Conservation (phyloP, 139 green algal genomes). For the Astrephomene gubernaculifera region DNA sequence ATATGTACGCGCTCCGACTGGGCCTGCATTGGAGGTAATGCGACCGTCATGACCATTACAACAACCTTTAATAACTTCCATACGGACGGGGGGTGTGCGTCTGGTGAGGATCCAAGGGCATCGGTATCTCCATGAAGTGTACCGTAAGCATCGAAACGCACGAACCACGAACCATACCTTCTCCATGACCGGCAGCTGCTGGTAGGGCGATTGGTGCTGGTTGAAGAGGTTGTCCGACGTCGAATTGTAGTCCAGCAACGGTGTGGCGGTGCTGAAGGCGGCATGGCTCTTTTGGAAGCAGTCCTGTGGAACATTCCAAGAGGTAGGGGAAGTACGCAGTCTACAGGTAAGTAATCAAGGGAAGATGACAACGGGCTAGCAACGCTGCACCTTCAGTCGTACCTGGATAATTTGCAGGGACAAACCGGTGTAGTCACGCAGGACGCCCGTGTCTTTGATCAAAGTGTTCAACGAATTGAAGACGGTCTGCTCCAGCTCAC, state of each 20-base stretch:
- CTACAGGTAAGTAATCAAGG: neutral
- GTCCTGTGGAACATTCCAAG: neutral
- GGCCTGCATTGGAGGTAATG: neutral
- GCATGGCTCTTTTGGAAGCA: slow-evolving; percentile 26
- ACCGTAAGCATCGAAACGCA: neutral
- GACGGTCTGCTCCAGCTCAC: slow-evolving; percentile 85
- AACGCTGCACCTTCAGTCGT: neutral
- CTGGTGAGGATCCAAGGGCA: neutral
- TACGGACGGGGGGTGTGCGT: neutral
- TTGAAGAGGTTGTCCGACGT: slow-evolving; percentile 22
- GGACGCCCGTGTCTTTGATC: slow-evolving; percentile 85
- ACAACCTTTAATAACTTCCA: neutral
- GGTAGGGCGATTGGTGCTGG: neutral
- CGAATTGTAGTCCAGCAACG: slow-evolving; percentile 32
- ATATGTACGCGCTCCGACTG: slow-evolving; percentile 5
- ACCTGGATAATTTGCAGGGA: slow-evolving; percentile 71
- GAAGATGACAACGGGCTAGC: neutral
- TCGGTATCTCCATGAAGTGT: neutral
- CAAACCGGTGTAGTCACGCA: slow-evolving; percentile 84
- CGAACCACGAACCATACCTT: neutral
- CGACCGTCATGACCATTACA: neutral
- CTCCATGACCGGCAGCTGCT: slow-evolving; percentile 4
- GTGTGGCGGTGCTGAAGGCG: slow-evolving; percentile 28
- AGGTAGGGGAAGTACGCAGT: neutral
- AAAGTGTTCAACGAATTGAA: slow-evolving; percentile 88